phyloP scores from a whole-genome alignment of 2,329 filamentous ascomycete species.

The Ascochyta pisi region DNA sequence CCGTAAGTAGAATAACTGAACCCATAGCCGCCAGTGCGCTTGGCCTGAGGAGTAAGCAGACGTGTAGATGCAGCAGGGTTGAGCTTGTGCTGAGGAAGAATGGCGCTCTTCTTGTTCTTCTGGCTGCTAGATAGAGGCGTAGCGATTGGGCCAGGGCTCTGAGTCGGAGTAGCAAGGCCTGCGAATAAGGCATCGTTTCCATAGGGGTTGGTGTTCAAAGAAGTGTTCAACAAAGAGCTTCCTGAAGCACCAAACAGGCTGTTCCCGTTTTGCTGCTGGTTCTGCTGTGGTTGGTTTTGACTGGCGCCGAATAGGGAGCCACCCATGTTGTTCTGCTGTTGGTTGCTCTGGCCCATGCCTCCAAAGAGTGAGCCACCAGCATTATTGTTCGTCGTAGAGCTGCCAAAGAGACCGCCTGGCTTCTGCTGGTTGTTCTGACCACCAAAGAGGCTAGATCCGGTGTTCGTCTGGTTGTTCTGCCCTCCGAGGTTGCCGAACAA shows the following conservation, averaged over 20 bases:
- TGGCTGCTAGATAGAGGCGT: constrained; percentile 81
- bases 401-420: constrained; percentile 53
- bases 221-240: constrained; percentile 57
- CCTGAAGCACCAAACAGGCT: constrained; percentile 63
- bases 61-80: constrained; percentile 81
- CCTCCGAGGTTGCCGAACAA: constrained; percentile 44
- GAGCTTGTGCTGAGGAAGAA: constrained; percentile 85
- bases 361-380: constrained; percentile 58
- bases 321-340: constrained; percentile 48
- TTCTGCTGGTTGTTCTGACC: constrained; percentile 51
- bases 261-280: constrained; percentile 47
- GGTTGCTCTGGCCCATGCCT: constrained; percentile 48
- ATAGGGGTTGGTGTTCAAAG: constrained; percentile 79
- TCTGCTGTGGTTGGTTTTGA: constrained; percentile 53
- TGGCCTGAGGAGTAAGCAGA: constrained; percentile 77
- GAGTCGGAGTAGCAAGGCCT: constrained; percentile 68
- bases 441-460: constrained; percentile 48
- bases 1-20: constrained; percentile 94
- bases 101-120: constrained; percentile 79
- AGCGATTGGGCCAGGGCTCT: constrained; percentile 86
- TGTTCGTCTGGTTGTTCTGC: constrained; percentile 41
- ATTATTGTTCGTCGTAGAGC: constrained; percentile 45
- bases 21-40: constrained; percentile 75
- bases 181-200: constrained; percentile 87
- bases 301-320: constrained; percentile 53